Percentiles rank a stretch among this genome's conserved stretches.
Conservation (phyloP, 768 basidiomycete genomes). For the Termitomyces sp. region DNA sequence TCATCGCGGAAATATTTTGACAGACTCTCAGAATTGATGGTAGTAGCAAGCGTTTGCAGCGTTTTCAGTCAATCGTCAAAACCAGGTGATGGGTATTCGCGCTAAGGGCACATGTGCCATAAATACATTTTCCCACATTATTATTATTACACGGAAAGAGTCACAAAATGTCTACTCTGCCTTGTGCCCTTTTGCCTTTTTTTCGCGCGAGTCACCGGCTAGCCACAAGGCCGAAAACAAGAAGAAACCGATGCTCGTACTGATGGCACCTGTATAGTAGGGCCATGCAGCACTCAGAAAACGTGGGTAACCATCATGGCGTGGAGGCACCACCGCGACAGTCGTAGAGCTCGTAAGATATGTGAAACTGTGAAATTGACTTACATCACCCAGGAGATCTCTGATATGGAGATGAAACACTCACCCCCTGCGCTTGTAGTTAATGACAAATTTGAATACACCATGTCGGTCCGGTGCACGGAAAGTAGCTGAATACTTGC, state of each 20-base stretch:
- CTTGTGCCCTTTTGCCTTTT: slow-evolving; percentile 42
- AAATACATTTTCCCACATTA: slow-evolving; percentile 8
- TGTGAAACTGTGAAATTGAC: slow-evolving; percentile 49
- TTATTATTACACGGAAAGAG: slow-evolving; percentile 2
- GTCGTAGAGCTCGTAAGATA: slow-evolving; percentile 68
- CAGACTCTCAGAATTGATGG: background rate
- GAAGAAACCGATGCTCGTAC: slow-evolving; percentile 81
- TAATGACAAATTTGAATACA: slow-evolving; percentile 94
- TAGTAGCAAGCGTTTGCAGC: background rate
- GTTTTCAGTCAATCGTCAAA: background rate
- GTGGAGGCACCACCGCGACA: slow-evolving; percentile 86
- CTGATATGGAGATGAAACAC: slow-evolving; percentile 17
- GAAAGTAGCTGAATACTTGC: slow-evolving; percentile 80
- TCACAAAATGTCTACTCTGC: slow-evolving; percentile 30
- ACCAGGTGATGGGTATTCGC: background rate
- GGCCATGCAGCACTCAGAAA: slow-evolving; percentile 97
- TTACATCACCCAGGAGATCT: slow-evolving; percentile 1
- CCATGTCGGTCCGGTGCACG: slow-evolving; percentile 93
- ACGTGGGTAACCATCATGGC: slow-evolving; percentile 93
- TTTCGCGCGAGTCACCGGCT: slow-evolving; percentile 71
- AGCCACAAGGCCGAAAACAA: slow-evolving; percentile 87
- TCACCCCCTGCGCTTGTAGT: slow-evolving; percentile 87
- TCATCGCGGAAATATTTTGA: background rate
- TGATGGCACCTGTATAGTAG: slow-evolving; percentile 88
- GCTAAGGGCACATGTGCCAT: background rate